Percentiles rank a stretch among this genome's conserved stretches.
Conservation (phyloP, 192 early-diverging fungal genomes). For the Umbelopsis sp. region DNA sequence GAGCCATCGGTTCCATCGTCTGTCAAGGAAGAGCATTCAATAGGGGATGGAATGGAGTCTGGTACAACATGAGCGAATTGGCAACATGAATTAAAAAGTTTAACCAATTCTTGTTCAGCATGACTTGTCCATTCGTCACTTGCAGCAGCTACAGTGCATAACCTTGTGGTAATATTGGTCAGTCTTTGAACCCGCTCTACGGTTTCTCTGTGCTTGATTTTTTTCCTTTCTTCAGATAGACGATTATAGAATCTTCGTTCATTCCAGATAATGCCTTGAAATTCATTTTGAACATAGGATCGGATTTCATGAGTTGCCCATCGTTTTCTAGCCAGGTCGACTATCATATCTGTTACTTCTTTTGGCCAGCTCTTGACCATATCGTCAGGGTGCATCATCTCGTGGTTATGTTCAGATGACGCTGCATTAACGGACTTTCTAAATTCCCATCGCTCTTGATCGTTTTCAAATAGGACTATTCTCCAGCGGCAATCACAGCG, state of each 20-base stretch:
- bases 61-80: background rate
- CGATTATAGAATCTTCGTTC: conserved; percentile 62
- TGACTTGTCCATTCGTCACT: conserved; percentile 35
- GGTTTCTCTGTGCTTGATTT: conserved; percentile 43
- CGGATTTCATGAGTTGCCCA: conserved; percentile 48
- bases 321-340: conserved; percentile 48
- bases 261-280: conserved; percentile 56
- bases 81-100: conserved; percentile 5
- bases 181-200: conserved; percentile 44
- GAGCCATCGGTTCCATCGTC: conserved; percentile 4
- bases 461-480: conserved; percentile 57
- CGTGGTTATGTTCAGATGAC: conserved; percentile 57
- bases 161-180: conserved; percentile 46
- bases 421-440: conserved; percentile 58
- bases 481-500: conserved; percentile 65
- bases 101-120: conserved; percentile 17
- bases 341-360: conserved; percentile 51
- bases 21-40: background rate
- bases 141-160: conserved; percentile 43
- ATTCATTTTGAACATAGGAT: conserved; percentile 49
- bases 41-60: conserved; percentile 5
- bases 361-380: conserved; percentile 56
- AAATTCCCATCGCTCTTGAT: conserved; percentile 52
- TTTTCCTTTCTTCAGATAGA: conserved; percentile 52
- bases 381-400: conserved; percentile 50